Conservation (phyloP, 1,284 basidiomycete genomes). For the Naganishia albida region DNA sequence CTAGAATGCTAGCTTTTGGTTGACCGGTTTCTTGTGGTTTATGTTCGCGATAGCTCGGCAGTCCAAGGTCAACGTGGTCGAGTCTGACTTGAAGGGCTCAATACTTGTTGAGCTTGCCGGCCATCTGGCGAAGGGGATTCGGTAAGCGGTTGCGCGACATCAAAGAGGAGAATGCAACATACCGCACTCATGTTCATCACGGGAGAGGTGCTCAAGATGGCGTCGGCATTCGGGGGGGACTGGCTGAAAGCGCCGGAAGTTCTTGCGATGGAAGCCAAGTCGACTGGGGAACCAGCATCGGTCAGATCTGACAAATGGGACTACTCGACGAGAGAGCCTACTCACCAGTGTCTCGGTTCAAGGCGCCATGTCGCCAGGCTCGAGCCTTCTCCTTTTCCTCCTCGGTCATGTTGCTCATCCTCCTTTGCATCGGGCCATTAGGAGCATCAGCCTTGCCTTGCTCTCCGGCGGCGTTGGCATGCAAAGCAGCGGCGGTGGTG, state of each 20-base stretch:
- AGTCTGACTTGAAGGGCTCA: conserved; percentile 14
- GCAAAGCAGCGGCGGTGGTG: conserved; percentile 14
- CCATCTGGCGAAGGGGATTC: conserved; percentile 3
- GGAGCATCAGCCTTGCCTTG: conserved; percentile 18
- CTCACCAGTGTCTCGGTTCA: conserved; percentile 44
- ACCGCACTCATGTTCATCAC: conserved; percentile 46
- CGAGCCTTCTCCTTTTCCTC: conserved; percentile 63
- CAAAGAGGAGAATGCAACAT: background rate
- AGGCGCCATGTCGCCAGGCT: conserved; percentile 47
- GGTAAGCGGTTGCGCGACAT: too few species aligned
- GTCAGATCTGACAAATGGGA: background rate
- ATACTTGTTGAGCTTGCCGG: conserved; percentile 32
- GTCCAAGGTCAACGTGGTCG: conserved; percentile 19
- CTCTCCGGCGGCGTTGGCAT: conserved; percentile 21
- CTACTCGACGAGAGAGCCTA: conserved; percentile 6
- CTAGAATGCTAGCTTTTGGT: conserved; percentile 11
- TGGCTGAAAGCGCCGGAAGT: conserved; percentile 71
- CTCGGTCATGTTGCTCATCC: conserved; percentile 57
- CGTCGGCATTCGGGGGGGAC: conserved; percentile 59
- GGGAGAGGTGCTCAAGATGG: conserved; percentile 52
- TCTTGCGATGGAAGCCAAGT: conserved; percentile 75
- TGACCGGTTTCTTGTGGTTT: conserved; percentile 7
- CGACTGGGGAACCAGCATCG: conserved; percentile 55
- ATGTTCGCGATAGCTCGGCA: conserved; percentile 14
- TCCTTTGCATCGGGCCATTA: conserved; percentile 37